Percentiles rank a stretch among this genome's conserved stretches.
Conservation (phyloP, 2,329 filamentous ascomycete genomes). For the Phialophora chinensis region DNA sequence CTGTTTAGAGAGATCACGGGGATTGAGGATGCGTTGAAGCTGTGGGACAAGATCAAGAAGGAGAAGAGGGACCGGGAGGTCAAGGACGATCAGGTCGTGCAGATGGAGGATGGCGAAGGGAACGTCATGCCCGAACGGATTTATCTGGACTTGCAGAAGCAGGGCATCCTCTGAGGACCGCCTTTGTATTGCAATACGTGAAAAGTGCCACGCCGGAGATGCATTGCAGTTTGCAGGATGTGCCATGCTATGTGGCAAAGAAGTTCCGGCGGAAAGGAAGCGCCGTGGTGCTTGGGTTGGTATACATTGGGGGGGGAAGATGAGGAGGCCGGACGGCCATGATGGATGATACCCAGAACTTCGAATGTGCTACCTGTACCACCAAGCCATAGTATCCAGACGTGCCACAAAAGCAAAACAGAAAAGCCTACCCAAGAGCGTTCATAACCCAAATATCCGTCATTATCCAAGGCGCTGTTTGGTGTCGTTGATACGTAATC, state of each 20-base stretch:
- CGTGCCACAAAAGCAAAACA: neutral
- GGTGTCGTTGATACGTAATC: neutral
- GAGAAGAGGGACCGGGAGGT: constrained; percentile 77
- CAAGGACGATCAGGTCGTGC: constrained; percentile 65
- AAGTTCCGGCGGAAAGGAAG: neutral
- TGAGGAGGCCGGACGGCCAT: neutral
- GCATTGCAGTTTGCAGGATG: neutral
- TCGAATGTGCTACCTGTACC: neutral
- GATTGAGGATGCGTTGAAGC: constrained; percentile 83
- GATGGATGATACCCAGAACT: neutral
- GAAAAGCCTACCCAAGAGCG: neutral
- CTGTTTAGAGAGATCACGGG: constrained; percentile 92
- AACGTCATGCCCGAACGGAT: constrained; percentile 99
- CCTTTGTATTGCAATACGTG: no score
- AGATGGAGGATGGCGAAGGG: constrained; percentile 97
- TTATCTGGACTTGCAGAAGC: constrained; percentile 92
- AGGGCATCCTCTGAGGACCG: constrained; percentile 73
- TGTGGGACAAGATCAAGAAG: constrained; percentile 94
- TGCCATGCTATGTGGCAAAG: neutral
- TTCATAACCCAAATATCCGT: neutral
- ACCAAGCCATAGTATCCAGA: neutral
- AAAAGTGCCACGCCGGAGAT: neutral
- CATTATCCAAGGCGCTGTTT: neutral
- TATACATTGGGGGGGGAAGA: neutral
- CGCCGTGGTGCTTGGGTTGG: neutral